Evolutionary conservation across 345 rosid species (phyloP), one percentile per base, ranked within the genome.

Genomic region (Punica granatum): DNA sequence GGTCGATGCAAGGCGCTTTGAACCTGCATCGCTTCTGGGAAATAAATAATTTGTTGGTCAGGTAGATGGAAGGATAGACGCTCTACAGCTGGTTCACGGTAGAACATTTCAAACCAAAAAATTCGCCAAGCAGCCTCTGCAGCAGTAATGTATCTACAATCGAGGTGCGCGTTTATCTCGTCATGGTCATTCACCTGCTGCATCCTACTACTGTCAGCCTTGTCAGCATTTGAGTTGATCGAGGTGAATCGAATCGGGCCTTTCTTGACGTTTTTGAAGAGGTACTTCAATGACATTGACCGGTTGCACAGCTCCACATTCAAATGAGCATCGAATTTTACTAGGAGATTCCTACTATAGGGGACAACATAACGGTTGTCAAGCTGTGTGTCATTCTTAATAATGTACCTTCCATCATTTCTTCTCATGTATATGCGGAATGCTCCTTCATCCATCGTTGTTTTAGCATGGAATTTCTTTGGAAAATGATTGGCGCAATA

Each of bases 51-150:
- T 6, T 68, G 56, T 36, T 63, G 33, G 1, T 34, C 42, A 1
- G 53, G 61, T 1, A 67, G 21, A 28, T 70, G 78, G 3, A 61
- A 43, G 3, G 36, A 3, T 2, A 71, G 41, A 2, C 69, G 30
- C 1, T 51, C 19, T 0, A 75, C 69, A 4, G 66, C 12, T 1
- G 64, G 69, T 4, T 41, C 23, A 7, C 39, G 25, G 7, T 21
- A 30, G 7, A 66, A 60, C 21, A 70, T 63, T 18, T 62, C 66
- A 67, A 70, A 71, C 10, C 39, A 2, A 41, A 63, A 75, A 0
- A 70, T 61, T 5, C 78, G n/a, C 74, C 65, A 75, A 33, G 30
- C 26, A 0, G 71, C 69, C 32, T 75, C 72, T 7, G n/a, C 8
- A 3, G 62, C 23, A 1, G 60, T 48, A 12, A 66, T 31, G 33